phyloP scores from a whole-genome alignment of 2,329 filamentous ascomycete species.

The Phaeosphaeria sp. region DNA sequence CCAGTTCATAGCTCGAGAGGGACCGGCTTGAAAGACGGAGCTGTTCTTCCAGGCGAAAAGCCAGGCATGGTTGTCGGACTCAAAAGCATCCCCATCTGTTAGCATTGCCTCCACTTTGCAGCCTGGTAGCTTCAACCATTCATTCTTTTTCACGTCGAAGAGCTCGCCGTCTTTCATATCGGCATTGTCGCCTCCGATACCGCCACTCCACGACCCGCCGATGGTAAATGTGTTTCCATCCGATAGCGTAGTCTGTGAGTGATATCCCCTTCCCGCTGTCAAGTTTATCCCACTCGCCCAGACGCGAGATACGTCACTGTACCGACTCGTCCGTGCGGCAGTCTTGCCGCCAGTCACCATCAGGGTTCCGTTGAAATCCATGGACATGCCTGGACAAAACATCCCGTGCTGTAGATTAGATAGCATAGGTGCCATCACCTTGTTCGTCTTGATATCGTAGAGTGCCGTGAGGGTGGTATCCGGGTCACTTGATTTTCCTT shows the following conservation, averaged over 20 bases:
- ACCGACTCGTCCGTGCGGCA: conserved; percentile 54
- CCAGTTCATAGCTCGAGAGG: conserved; percentile 64
- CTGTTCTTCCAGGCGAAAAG: conserved; percentile 58
- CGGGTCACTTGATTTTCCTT: too few relatives aligned
- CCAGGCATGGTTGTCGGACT: conserved; percentile 63
- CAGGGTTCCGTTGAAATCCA: conserved; percentile 57
- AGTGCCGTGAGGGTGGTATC: too few relatives aligned
- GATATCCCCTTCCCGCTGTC: conserved; percentile 66
- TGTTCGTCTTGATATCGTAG: too few relatives aligned
- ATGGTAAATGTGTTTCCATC: conserved; percentile 65
- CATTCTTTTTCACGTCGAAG: conserved; percentile 49
- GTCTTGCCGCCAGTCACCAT: conserved; percentile 63
- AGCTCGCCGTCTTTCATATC: conserved; percentile 45
- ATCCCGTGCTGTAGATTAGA: conserved; percentile 59
- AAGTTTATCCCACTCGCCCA: conserved; percentile 59
- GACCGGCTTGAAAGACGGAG: conserved; percentile 63
- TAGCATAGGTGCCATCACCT: too few relatives aligned
- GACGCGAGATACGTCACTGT: conserved; percentile 48
- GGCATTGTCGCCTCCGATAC: conserved; percentile 59
- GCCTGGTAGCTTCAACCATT: conserved; percentile 56
- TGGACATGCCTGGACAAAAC: conserved; percentile 63
- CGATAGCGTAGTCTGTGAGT: conserved; percentile 58
- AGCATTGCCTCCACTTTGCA: conserved; percentile 58
- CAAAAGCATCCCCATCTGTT: conserved; percentile 54
- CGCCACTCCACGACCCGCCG: conserved; percentile 64